phyloP scores from a whole-genome alignment of 2,329 filamentous ascomycete genomes.

The Dothistroma pini region DNA sequence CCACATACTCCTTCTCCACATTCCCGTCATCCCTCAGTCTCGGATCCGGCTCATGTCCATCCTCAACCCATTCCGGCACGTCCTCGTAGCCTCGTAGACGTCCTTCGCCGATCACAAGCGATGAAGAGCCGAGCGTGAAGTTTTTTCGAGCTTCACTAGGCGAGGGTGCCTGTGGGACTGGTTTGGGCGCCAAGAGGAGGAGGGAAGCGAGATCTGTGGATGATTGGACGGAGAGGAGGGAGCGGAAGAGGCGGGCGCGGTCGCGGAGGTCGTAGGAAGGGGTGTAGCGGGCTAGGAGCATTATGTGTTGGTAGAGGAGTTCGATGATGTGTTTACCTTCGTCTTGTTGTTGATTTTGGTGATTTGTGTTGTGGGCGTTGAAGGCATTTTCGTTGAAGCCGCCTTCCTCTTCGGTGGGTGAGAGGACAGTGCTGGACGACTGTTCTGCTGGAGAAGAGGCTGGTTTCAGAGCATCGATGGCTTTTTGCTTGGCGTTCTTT shows the following conservation, averaged over 20 bases:
- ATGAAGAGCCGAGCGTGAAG: conserved; percentile 71
- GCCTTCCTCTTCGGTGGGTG: conserved; percentile 25
- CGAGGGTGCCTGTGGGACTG: conserved; percentile 83
- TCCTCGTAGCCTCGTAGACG: conserved; percentile 64
- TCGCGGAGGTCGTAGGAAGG: conserved; percentile 93
- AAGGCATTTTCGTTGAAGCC: conserved; percentile 25
- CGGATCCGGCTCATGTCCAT: conserved; percentile 74
- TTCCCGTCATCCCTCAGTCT: conserved; percentile 59
- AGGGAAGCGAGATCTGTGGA: conserved; percentile 81
- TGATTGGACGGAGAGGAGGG: conserved; percentile 71
- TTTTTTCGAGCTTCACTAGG: conserved; percentile 79
- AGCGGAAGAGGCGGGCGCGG: conserved; percentile 80
- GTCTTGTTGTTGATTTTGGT: conserved; percentile 32
- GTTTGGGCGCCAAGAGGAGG: conserved; percentile 89
- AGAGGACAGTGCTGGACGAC: conserved; percentile 20
- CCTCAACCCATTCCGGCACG: conserved; percentile 79
- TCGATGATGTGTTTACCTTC: conserved; percentile 63
- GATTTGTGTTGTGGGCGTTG: conserved; percentile 17
- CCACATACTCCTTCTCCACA: conserved; percentile 35
- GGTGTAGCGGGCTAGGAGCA: conserved; percentile 85
- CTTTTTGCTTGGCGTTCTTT: conserved; percentile 42
- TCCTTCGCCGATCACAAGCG: conserved; percentile 75
- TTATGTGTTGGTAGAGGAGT: conserved; percentile 77
- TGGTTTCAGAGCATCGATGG: conserved; percentile 25
- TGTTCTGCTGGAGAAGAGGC: conserved; percentile 1